Conservation (phyloP, 2,329 filamentous ascomycete species). For the Cladobotryum protrusum region DNA sequence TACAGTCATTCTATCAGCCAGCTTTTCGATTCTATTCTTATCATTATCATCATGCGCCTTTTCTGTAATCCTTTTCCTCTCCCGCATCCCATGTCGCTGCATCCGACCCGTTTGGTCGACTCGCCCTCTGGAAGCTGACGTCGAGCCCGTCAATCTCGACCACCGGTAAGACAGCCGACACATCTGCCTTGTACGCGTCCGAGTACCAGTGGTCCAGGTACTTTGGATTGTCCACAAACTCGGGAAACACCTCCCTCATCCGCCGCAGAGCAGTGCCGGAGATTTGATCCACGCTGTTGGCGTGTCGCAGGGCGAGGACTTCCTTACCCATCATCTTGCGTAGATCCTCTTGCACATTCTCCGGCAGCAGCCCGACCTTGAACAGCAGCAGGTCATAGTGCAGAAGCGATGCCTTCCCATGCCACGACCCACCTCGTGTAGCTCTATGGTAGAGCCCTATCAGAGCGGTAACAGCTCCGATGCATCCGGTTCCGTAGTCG, state of each 20-base stretch:
- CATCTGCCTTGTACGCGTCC: constrained; percentile 33
- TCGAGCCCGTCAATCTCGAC: constrained; percentile 38
- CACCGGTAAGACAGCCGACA: constrained; percentile 38
- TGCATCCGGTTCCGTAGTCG: constrained; percentile 65
- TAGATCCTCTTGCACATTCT: constrained; percentile 45
- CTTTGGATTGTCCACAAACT: constrained; percentile 43
- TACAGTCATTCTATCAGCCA: too few species aligned
- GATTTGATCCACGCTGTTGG: constrained; percentile 60
- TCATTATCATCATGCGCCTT: too few species aligned
- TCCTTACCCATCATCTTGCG: constrained; percentile 41
- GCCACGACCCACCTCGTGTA: constrained; percentile 58
- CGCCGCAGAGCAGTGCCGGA: constrained; percentile 51
- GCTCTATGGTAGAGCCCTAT: constrained; percentile 58
- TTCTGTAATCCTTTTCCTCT: constrained; percentile 31
- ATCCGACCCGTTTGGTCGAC: constrained; percentile 50
- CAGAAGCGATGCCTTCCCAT: constrained; percentile 56
- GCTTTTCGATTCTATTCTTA: too few species aligned
- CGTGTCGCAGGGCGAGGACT: constrained; percentile 53
- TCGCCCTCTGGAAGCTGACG: constrained; percentile 38
- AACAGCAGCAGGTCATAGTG: constrained; percentile 65
- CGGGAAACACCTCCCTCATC: constrained; percentile 47
- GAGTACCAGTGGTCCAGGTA: constrained; percentile 46
- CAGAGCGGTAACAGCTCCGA: constrained; percentile 62
- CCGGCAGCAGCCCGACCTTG: constrained; percentile 50
- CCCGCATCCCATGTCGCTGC: constrained; percentile 50